Percentiles rank a stretch among this genome's conserved stretches.
These are phyloP conservation scores for Ceratopteris richardii DNA, from an alignment of 75 land plant species.

Conservation along the genomic window DNA sequence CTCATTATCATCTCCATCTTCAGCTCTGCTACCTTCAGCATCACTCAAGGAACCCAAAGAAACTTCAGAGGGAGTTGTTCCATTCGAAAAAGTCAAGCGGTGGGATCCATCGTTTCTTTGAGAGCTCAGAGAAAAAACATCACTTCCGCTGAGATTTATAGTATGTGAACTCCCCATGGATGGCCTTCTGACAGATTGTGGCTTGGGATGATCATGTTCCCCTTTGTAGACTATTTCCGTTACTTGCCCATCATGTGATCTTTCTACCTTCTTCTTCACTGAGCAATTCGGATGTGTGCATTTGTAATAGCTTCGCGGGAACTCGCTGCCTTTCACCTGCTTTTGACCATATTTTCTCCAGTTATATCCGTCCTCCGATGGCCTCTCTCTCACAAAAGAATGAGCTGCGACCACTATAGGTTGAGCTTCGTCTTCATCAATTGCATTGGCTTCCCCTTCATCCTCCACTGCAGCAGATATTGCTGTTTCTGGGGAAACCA, in stretches of 20 bases:
- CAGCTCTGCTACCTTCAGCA: slow-evolving; percentile 14
- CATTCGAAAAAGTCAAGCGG: too few relatives aligned
- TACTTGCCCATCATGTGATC: slow-evolving; percentile 54
- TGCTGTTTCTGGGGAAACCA: too few relatives aligned
- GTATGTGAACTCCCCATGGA: slow-evolving; percentile 22
- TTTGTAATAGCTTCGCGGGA: slow-evolving; percentile 73
- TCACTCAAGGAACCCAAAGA: background rate
- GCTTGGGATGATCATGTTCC: slow-evolving; percentile 57
- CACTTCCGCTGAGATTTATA: background rate
- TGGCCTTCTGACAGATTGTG: slow-evolving; percentile 45
- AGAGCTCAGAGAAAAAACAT: too few relatives aligned
- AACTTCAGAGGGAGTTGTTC: background rate
- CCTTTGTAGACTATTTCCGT: slow-evolving; percentile 66
- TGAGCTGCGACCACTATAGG: too few relatives aligned
- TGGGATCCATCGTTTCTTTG: too few relatives aligned
- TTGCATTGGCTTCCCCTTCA: too few relatives aligned
- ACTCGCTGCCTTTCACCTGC: slow-evolving; percentile 75
- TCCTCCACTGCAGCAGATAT: too few relatives aligned
- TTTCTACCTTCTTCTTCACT: slow-evolving; percentile 70
- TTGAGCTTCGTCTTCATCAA: too few relatives aligned
- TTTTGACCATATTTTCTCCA: slow-evolving; percentile 88
- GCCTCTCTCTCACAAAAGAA: slow-evolving; percentile 23
- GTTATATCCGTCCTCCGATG: slow-evolving; percentile 64
- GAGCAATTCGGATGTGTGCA: slow-evolving; percentile 66
- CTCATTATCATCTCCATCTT: slow-evolving; percentile 60